Conservation (phyloP, 805 yeast genomes). For the Vanderwaltozyma tropicalis region DNA sequence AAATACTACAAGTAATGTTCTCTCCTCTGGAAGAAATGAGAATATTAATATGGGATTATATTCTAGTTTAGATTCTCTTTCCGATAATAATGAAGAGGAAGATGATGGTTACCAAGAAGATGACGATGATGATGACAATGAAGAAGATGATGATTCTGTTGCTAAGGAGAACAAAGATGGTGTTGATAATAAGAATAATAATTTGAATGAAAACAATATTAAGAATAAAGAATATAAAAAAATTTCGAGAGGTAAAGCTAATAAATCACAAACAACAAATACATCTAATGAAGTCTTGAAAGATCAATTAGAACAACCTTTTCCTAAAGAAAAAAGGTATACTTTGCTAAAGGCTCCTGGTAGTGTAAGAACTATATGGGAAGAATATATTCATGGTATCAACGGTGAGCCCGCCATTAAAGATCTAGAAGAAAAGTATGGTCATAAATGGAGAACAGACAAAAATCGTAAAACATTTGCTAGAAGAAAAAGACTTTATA, state of each 20-base stretch:
- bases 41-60: neutral
- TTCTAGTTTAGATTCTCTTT: neutral
- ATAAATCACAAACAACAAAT: neutral
- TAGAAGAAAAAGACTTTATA: conserved; percentile 29
- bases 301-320: neutral
- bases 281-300: neutral
- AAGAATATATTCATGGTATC: conserved; percentile 33
- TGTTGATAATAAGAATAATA: conserved; percentile 6
- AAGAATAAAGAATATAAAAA: neutral
- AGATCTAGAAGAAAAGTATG: conserved; percentile 32
- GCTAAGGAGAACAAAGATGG: conserved; percentile 9
- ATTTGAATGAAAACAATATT: neutral
- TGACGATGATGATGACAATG: conserved; percentile 13
- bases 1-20: too few relatives aligned
- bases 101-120: conserved; percentile 12
- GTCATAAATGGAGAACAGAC: conserved; percentile 34
- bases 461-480: conserved; percentile 29
- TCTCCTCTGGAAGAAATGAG: neutral
- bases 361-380: conserved; percentile 29
- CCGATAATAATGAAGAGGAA: conserved; percentile 12
- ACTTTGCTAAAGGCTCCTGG: conserved; percentile 27
- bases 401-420: conserved; percentile 34
- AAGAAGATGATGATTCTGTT: conserved; percentile 11
- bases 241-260: neutral
- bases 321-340: conserved; percentile 7